phyloP scores from a whole-genome alignment of 768 basidiomycete species.

The Panellus pusillus region DNA sequence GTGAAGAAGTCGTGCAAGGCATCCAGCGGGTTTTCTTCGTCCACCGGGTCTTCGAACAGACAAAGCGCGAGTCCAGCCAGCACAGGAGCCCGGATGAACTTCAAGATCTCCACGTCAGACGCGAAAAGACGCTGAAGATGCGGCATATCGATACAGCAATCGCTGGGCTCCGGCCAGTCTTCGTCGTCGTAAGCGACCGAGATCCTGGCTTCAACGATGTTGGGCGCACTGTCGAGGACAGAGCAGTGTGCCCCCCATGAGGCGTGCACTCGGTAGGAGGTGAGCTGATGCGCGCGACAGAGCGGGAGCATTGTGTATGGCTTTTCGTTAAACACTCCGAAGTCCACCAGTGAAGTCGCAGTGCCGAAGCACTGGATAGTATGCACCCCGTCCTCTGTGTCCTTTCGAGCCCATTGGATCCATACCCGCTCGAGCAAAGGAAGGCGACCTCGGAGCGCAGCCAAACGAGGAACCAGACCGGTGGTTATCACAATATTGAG shows the following conservation, averaged over 20 bases:
- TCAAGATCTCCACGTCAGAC: too few relatives aligned
- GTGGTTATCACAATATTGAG: background rate
- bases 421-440: background rate
- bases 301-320: background rate
- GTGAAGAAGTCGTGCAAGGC: too few relatives aligned
- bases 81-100: too few relatives aligned
- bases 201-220: conserved; percentile 3
- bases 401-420: background rate
- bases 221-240: background rate
- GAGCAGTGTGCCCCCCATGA: background rate
- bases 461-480: background rate
- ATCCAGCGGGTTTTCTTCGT: too few relatives aligned
- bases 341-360: background rate
- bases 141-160: too few relatives aligned
- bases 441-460: background rate
- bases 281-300: conserved; percentile 1
- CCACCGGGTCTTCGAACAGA: too few relatives aligned
- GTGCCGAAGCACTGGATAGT: background rate
- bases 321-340: background rate
- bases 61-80: too few relatives aligned
- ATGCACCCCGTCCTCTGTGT: background rate
- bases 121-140: too few relatives aligned
- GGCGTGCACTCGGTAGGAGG: background rate
- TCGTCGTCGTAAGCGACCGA: too few relatives aligned
- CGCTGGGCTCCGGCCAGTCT: too few relatives aligned